Conservation (phyloP, 1,284 basidiomycete species). For the Pseudozyma tsukubaensis region DNA sequence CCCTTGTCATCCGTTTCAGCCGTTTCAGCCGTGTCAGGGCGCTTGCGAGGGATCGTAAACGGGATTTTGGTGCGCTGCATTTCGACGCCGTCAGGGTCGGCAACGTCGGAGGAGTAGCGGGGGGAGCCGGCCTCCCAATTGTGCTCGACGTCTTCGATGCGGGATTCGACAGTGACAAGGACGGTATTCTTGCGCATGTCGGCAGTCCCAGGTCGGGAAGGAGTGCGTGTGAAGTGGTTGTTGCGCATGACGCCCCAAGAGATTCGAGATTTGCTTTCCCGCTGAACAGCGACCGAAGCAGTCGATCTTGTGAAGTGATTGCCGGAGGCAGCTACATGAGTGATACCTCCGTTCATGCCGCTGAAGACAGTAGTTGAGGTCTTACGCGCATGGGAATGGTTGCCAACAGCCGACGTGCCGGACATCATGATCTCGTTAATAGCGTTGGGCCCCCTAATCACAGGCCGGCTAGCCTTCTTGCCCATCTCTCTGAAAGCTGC, state of each 20-base stretch:
- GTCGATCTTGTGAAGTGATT: not conserved
- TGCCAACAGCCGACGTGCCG: conserved; percentile 18
- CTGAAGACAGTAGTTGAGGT: not conserved
- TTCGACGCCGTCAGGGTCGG: conserved; percentile 29
- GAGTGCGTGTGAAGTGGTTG: not conserved
- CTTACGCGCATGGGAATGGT: conserved; percentile 8
- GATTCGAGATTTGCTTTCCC: conserved; percentile 20
- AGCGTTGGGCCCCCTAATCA: conserved; percentile 6
- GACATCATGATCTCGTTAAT: conserved; percentile 48
- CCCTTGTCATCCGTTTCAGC: not conserved
- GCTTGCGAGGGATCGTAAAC: conserved; percentile 1
- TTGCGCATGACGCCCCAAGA: conserved; percentile 14
- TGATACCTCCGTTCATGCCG: not conserved
- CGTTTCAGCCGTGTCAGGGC: conserved; percentile 17
- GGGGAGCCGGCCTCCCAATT: conserved; percentile 26
- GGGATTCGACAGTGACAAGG: conserved; percentile 37
- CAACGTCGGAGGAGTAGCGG: conserved; percentile 41
- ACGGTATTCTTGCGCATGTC: conserved; percentile 22
- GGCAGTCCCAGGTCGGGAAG: conserved; percentile 8
- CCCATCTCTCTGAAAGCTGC: conserved; percentile 46
- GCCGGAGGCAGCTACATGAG: not conserved
- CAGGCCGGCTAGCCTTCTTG: conserved; percentile 28
- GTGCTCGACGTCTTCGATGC: conserved; percentile 21
- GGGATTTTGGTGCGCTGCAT: conserved; percentile 9
- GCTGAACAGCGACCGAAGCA: not conserved